phyloP scores from a whole-genome alignment of 2,329 filamentous ascomycete species.

The Aspergillus nomiae region DNA sequence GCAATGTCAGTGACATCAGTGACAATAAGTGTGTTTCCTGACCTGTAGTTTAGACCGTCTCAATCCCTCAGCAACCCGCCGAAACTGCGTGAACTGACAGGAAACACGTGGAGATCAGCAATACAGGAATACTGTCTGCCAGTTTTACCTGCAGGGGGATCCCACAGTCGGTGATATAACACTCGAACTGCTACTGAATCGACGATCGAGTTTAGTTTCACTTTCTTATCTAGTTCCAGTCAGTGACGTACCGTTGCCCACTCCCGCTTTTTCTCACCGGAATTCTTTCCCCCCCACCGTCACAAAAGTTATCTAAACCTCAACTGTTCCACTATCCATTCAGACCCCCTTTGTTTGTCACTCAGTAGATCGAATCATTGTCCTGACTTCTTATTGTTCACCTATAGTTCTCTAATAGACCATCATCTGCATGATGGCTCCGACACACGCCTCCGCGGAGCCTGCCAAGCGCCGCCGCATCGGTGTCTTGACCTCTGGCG shows the following conservation, averaged over 20 bases:
- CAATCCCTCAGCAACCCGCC: neutral
- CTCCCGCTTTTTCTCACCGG: slow-evolving; percentile 42
- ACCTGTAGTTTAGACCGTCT: neutral
- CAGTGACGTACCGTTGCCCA: slow-evolving; percentile 24
- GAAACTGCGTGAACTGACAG: neutral
- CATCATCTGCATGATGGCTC: slow-evolving; percentile 21
- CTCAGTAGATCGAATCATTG: slow-evolving; percentile 10
- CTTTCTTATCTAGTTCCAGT: slow-evolving; percentile 4
- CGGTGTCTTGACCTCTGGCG: slow-evolving; percentile 90
- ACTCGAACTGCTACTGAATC: neutral
- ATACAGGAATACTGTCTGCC: neutral
- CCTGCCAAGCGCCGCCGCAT: slow-evolving; percentile 57
- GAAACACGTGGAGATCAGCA: neutral
- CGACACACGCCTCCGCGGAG: slow-evolving; percentile 19
- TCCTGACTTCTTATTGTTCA: neutral
- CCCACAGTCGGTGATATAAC: neutral
- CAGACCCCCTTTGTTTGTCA: slow-evolving; percentile 7
- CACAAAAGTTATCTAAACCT: slow-evolving; percentile 19
- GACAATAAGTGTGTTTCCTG: neutral
- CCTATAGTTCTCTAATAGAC: slow-evolving; percentile 5
- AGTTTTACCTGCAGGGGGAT: neutral
- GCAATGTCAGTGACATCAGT: slow-evolving; percentile 11
- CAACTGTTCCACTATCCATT: slow-evolving; percentile 7
- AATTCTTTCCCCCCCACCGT: slow-evolving; percentile 23
- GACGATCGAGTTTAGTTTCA: neutral